phyloP scores from a whole-genome alignment of 768 basidiomycete genomes.

The Podaxis rugospora region DNA sequence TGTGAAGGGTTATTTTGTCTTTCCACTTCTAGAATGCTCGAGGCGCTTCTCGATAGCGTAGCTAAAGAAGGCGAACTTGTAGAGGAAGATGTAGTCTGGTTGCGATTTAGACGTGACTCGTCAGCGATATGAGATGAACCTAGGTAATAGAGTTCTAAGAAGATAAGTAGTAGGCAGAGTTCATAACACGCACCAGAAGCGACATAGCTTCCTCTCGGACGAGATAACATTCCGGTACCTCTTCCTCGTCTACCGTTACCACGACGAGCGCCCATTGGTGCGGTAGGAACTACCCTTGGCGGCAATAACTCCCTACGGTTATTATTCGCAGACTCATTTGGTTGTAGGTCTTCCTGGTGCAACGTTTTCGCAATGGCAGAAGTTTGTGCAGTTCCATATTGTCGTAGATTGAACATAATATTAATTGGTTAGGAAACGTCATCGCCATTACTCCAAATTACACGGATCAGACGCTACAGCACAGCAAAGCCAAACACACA shows the following conservation, averaged over 20 bases:
- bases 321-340: background rate
- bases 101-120: background rate
- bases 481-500: background rate
- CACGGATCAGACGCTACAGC: background rate
- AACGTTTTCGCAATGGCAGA: background rate
- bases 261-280: background rate
- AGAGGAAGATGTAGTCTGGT: background rate
- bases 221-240: background rate
- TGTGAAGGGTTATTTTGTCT: background rate
- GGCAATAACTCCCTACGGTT: background rate
- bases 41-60: background rate
- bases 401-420: constrained; percentile 10
- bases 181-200: too few species aligned
- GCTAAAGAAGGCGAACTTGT: background rate
- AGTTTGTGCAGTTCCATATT: constrained; percentile 1
- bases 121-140: background rate
- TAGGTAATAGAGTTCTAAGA: background rate
- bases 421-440: background rate
- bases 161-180: too few species aligned
- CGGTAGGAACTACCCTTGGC: background rate
- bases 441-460: background rate
- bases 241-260: background rate
- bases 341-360: constrained; percentile 7
- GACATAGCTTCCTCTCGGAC: too few species aligned
- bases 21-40: background rate